These are phyloP conservation scores for Dioscorea cayenensis DNA, from an alignment of 116 monocot species.

Conservation along the genomic window DNA sequence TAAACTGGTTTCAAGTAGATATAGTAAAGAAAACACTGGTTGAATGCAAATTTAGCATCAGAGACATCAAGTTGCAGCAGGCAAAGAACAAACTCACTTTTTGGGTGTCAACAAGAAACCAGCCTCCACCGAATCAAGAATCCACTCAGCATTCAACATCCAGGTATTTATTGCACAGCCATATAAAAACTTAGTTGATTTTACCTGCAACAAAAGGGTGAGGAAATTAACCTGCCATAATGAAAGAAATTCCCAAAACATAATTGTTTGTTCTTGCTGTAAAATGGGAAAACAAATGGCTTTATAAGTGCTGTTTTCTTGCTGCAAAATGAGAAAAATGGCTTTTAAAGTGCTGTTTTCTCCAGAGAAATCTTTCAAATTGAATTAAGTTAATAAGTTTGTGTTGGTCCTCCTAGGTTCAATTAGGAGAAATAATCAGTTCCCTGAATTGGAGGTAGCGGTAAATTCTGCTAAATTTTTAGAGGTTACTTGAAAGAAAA, in stretches of 20 bases:
- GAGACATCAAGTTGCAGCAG: neutral
- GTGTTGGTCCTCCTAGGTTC: too few relatives aligned
- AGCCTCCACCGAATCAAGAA: constrained; percentile 49
- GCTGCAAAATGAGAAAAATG: too few relatives aligned
- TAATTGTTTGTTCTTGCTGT: too few relatives aligned
- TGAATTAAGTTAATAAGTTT: too few relatives aligned
- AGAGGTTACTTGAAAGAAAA: too few relatives aligned
- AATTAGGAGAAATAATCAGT: too few relatives aligned
- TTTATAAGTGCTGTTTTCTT: too few relatives aligned
- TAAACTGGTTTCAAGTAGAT: neutral
- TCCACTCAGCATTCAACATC: constrained; percentile 52
- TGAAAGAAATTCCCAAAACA: neutral
- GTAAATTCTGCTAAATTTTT: too few relatives aligned
- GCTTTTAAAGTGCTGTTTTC: too few relatives aligned
- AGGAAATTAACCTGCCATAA: neutral
- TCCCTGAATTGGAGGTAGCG: too few relatives aligned
- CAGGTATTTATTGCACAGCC: constrained; percentile 79
- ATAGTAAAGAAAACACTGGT: neutral
- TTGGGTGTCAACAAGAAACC: constrained; percentile 41
- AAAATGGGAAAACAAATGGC: too few relatives aligned
- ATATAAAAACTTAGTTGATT: constrained; percentile 72
- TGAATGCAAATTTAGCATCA: neutral
- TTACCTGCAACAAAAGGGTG: constrained; percentile 31
- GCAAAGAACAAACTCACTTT: constrained; percentile 40
- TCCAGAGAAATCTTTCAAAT: too few relatives aligned